Percentiles rank a stretch among this genome's conserved stretches.
phyloP scores from a whole-genome alignment of 2,329 filamentous ascomycete species.

The Aspergillus texensis region DNA sequence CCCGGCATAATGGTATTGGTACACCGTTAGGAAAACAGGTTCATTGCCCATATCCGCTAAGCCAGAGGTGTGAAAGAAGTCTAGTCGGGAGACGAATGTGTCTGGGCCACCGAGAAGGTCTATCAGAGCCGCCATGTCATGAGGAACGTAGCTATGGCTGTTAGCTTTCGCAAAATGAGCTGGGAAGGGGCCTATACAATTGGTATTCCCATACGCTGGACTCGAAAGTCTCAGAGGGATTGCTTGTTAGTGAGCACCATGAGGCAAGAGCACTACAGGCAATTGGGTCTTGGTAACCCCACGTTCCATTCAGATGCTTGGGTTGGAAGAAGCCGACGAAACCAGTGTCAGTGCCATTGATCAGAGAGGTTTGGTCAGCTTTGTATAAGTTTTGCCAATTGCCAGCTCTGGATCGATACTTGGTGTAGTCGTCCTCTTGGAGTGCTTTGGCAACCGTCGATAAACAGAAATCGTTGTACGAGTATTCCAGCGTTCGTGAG shows the following conservation, averaged over 20 bases:
- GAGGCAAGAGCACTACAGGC: constrained; percentile 12
- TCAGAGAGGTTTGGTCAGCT: constrained; percentile 59
- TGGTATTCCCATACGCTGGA: constrained; percentile 42
- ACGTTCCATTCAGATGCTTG: constrained; percentile 68
- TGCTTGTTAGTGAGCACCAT: constrained; percentile 36
- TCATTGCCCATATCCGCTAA: constrained; percentile 70
- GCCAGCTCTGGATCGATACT: constrained; percentile 60
- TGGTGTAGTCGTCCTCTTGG: constrained; percentile 57
- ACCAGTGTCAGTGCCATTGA: constrained; percentile 63
- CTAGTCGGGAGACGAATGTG: constrained; percentile 60
- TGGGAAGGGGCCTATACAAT: constrained; percentile 50
- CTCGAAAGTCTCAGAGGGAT: constrained; percentile 36
- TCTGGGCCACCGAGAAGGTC: constrained; percentile 60
- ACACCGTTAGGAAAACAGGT: constrained; percentile 65
- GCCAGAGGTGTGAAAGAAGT: constrained; percentile 65
- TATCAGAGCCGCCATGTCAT: constrained; percentile 58
- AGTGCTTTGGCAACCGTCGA: constrained; percentile 62
- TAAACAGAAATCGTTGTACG: constrained; percentile 73
- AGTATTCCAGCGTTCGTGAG: constrained; percentile 73
- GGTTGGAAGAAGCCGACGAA: constrained; percentile 75
- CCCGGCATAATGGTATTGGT: constrained; percentile 70
- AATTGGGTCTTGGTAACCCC: constrained; percentile 60
- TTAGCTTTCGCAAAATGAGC: constrained; percentile 44
- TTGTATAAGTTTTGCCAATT: constrained; percentile 74
- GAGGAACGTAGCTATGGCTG: constrained; percentile 56